These are phyloP conservation scores for Neurospora africana DNA, from an alignment of 495 filamentous ascomycete species.

Conservation along the genomic window DNA sequence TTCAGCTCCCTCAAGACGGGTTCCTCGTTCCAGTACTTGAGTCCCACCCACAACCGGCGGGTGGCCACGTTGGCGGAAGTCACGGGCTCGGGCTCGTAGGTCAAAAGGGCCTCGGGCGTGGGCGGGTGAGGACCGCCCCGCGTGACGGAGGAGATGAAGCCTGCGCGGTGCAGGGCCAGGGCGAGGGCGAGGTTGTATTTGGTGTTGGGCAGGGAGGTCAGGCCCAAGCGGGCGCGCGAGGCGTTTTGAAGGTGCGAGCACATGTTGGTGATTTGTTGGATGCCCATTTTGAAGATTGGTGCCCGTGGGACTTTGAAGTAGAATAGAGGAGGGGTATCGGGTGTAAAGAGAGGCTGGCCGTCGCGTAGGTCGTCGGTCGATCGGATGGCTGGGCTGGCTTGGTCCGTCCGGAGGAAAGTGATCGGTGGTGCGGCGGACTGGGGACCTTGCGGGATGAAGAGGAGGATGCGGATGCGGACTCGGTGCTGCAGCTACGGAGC, in stretches of 20 bases:
- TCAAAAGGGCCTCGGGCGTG: conserved; percentile 36
- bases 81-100: conserved; percentile 43
- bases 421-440: no score
- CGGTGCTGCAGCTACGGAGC: not conserved
- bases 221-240: conserved; percentile 69
- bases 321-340: no score
- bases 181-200: conserved; percentile 70
- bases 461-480: not conserved
- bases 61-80: conserved; percentile 70
- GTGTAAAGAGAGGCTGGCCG: no score
- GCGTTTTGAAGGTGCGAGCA: conserved; percentile 95
- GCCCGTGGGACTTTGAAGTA: no score
- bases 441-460: not conserved
- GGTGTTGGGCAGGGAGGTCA: conserved; percentile 75
- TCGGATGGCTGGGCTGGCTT: no score
- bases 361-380: no score
- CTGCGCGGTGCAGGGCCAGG: conserved; percentile 68
- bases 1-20: conserved; percentile 66
- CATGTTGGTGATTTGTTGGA: conserved; percentile 67
- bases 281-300: conserved; percentile 53
- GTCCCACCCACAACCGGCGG: conserved; percentile 76
- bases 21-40: conserved; percentile 88
- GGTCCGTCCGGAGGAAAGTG: no score
- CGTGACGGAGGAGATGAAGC: conserved; percentile 73
- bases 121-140: conserved; percentile 63